These are phyloP conservation scores for Lactarius sanguifluus DNA, from an alignment of 768 basidiomycete species.

Conservation along the genomic window DNA sequence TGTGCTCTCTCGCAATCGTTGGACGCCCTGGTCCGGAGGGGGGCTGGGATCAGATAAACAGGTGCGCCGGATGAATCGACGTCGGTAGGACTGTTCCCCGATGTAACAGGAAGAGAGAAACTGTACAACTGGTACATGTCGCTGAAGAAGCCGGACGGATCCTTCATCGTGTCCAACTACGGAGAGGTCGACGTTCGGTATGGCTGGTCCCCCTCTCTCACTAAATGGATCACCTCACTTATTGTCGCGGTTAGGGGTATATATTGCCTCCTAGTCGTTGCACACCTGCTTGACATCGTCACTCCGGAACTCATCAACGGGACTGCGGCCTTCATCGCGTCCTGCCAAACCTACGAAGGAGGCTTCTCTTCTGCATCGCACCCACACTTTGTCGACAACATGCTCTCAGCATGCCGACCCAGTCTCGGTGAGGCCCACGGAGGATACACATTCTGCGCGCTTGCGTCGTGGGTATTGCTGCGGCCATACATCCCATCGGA, in stretches of 20 bases:
- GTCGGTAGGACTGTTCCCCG: not conserved
- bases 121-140: conserved; percentile 90
- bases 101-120: conserved; percentile 48
- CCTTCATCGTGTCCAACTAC: conserved; percentile 83
- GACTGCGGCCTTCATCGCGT: conserved; percentile 76
- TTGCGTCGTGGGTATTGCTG: conserved; percentile 81
- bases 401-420: conserved; percentile 46
- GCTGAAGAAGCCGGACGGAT: conserved; percentile 89
- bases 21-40: conserved; percentile 70
- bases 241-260: conserved; percentile 59
- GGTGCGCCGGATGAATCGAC: conserved; percentile 46
- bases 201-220: conserved; percentile 34
- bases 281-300: conserved; percentile 78
- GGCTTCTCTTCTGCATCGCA: conserved; percentile 84
- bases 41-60: conserved; percentile 86
- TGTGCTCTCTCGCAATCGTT: conserved; percentile 80
- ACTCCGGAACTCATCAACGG: conserved; percentile 84
- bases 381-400: conserved; percentile 48
- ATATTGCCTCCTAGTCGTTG: conserved; percentile 86
- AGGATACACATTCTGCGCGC: conserved; percentile 93
- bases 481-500: conserved; percentile 48
- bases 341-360: conserved; percentile 97
- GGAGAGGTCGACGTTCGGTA: conserved; percentile 95
- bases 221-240: not conserved
- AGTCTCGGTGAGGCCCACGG: conserved; percentile 95